These are phyloP conservation scores for Leptodermis oblonga DNA, from an alignment of 257 asterid genomes.

Conservation along the genomic window DNA sequence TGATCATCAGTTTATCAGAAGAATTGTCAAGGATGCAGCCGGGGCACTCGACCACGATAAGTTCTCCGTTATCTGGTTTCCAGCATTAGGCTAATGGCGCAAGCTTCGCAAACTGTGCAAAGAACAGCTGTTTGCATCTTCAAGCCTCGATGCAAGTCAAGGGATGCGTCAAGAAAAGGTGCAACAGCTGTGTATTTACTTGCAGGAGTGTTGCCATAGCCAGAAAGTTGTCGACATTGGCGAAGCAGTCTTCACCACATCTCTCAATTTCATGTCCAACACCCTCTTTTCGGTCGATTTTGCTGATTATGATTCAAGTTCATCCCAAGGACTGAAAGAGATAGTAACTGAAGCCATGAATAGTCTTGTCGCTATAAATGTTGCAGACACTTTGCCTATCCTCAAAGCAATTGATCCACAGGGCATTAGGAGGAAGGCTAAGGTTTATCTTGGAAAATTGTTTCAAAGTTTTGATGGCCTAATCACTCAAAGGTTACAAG, in stretches of 20 bases:
- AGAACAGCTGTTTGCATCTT: slow-evolving; percentile 20
- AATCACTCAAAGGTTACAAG: slow-evolving; percentile 8
- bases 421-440: slow-evolving; percentile 1
- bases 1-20: slow-evolving; percentile 12
- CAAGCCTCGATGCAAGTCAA: neutral
- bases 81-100: slow-evolving; percentile 20
- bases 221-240: neutral
- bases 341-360: neutral
- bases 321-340: slow-evolving; percentile 12
- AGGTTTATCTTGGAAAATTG: slow-evolving; percentile 6
- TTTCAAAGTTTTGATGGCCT: slow-evolving; percentile 1
- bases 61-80: slow-evolving; percentile 16
- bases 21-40: neutral
- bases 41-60: slow-evolving; percentile 5
- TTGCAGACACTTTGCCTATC: slow-evolving; percentile 14
- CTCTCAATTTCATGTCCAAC: slow-evolving; percentile 1
- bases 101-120: slow-evolving; percentile 20
- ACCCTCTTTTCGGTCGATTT: slow-evolving; percentile 12
- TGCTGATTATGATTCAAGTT: neutral
- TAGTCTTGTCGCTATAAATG: neutral
- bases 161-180: slow-evolving; percentile 28
- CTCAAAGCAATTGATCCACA: slow-evolving; percentile 10
- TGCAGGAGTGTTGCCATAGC: slow-evolving; percentile 8
- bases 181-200: neutral
- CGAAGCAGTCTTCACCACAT: slow-evolving; percentile 6